Base-by-base conservation (phyloP, 1,139 yeast genomes). In the Pichia sp. region DNA sequence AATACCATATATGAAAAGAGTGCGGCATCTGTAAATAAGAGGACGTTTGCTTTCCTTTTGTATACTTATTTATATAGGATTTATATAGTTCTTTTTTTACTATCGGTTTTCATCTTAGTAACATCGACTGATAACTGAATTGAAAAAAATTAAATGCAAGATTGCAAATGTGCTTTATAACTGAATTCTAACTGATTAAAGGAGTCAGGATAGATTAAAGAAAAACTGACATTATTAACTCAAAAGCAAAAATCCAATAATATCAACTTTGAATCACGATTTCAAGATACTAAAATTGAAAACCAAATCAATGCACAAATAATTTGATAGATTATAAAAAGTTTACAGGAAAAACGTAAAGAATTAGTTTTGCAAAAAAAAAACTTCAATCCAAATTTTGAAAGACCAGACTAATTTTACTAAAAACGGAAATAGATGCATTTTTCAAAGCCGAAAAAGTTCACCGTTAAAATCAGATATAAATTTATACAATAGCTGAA, bases 241-340 rank as follows among this genome's bases (percentile, higher is more conserved):
- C 53, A 16, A 11, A 51, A 54, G 12, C 62, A 59, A 41, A 62
- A 59, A 16, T 36, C 53, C 3, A 55, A 54, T 36, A 56, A 48
- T 30, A 45, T 56, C 8, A 54, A 50, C 24, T 51, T 56, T 39
- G 60, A 57, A 37, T 53, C 59, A 16, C 48, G 48, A 37, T 52
- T 58, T 44, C 62, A 59, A 43, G 55, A 57, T 32, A 39, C 59
- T 36, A 51, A 49, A 35, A 45, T 53, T 24, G 61, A 59, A 36
- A 49, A 51, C 20, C 61, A 59, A 34, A 40, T 55, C 27, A 53
- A 49, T 32, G 45, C 51, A 39, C 47, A 57, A 28, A 53, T 16
- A 51, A 22, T 57, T 56, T 39, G 59, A 55, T 34, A 49, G 48
- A 29, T 24, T 58, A 37, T 51, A 34, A 29, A 30, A 16, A 60